phyloP scores from a whole-genome alignment of 768 basidiomycete species.

The Termitomyces sp. region DNA sequence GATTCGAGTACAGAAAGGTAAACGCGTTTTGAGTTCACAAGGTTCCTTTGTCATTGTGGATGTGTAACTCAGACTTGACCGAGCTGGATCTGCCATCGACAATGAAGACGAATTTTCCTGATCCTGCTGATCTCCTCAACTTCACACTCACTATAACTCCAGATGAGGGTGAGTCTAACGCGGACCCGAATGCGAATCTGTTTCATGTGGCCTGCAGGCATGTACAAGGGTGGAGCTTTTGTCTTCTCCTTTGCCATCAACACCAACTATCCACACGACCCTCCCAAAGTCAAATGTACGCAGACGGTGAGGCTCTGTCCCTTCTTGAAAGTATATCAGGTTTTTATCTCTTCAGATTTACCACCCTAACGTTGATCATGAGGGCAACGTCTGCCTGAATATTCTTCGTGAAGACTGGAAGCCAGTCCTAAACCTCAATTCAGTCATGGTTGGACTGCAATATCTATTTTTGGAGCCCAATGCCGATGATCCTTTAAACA shows the following conservation, averaged over 20 bases:
- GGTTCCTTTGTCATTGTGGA: neutral
- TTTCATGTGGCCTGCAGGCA: constrained; percentile 48
- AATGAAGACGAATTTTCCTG: constrained; percentile 93
- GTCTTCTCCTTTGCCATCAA: constrained; percentile 94
- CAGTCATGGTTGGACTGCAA: constrained; percentile 97
- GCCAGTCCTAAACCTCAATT: constrained; percentile 94
- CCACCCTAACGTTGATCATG: constrained; percentile 96
- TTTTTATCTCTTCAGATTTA: constrained; percentile 64
- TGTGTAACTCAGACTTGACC: constrained; percentile 69
- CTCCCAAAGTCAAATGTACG: constrained; percentile 97
- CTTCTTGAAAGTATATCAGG: neutral
- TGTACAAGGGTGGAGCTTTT: constrained; percentile 97
- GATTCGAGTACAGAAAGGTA: constrained; percentile 99
- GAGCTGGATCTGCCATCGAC: constrained; percentile 94
- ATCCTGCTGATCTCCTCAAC: constrained; percentile 93
- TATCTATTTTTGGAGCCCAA: constrained; percentile 99
- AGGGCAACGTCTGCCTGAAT: constrained; percentile 98
- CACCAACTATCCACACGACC: constrained; percentile 97
- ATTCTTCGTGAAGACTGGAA: constrained; percentile 99
- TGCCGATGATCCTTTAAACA: constrained; percentile 97
- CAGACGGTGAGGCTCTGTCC: constrained; percentile 61
- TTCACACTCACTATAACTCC: constrained; percentile 94
- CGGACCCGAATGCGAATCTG: neutral
- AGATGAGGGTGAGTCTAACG: constrained; percentile 75
- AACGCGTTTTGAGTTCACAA: constrained; percentile 12